Evolutionary conservation across 768 basidiomycete genomes (phyloP), one percentile per base, ranked within the genome.

Genomic region (Suillus decipiens): DNA sequence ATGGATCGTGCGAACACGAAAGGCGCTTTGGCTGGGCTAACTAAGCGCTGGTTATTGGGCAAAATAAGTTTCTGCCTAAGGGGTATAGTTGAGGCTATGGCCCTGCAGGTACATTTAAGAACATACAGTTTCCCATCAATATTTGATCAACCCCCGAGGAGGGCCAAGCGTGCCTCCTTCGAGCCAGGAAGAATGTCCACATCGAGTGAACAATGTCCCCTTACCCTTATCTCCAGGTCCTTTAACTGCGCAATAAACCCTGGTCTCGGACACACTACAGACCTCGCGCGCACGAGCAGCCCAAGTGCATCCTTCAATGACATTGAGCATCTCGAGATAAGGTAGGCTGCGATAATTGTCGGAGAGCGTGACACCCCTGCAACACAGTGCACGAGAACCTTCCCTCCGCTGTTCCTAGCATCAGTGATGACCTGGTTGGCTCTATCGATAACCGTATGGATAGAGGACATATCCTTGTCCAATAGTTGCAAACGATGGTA

Each of bases 351-450:
- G 55, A 81, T 73, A 45, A 83, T 63, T 10, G 72, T 78, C 2
- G 81, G 82, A 10, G 80, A 80, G n/a, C 82, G 79, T 3, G 80
- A 82, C 9, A 82, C 75, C 14, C 73, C 82, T 1, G 80, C 81
- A 1, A 72, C 74, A 67, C 82, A 83, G 61, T 83, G 82, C 0
- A 82, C 76, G 7, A 83, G 72, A 41, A 82, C 76, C 60, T 65
- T 73, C 42, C 78, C 77, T 22, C 56, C 67, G 9, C 69, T 72
- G 19, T 72, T 62, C 51, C 63, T 64, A 12, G 79, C 79, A 2
- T 67, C 56, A n/a, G 73, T 67, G 12, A 65, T 57, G 54, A 73
- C 67, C 9, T 72, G 63, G 8, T 60, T 45, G 28, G 59, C 59
- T 47, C 33, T 34, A 60, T 36, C 24, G 5, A 22, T 48, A 48